Percentiles rank a stretch among this genome's conserved stretches.
Conservation (phyloP, 1,139 yeast genomes). For the Diutina ranongensis region DNA sequence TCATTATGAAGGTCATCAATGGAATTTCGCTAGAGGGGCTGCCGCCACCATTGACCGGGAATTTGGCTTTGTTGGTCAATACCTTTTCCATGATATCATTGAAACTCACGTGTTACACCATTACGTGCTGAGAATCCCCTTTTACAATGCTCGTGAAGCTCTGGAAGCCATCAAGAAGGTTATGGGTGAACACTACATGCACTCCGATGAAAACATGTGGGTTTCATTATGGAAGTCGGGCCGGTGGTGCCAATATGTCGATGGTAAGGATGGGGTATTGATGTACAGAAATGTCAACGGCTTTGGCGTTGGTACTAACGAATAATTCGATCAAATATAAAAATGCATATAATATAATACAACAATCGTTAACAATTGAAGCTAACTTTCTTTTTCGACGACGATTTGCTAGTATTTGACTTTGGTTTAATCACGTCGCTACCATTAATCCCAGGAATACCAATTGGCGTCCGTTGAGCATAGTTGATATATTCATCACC, state of each 20-base stretch:
- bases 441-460: slow-evolving; percentile 39
- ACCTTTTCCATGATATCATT: slow-evolving; percentile 51
- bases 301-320: slow-evolving; percentile 21
- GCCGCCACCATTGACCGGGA: slow-evolving; percentile 55
- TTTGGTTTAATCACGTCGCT: too few species aligned
- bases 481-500: slow-evolving; percentile 52
- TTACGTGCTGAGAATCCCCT: slow-evolving; percentile 50
- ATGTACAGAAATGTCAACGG: slow-evolving; percentile 50
- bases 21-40: slow-evolving; percentile 60
- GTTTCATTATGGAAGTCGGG: slow-evolving; percentile 41
- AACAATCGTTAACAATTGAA: not conserved
- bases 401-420: too few species aligned
- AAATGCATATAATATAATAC: too few species aligned
- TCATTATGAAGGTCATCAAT: slow-evolving; percentile 43
- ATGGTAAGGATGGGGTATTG: slow-evolving; percentile 27
- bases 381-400: not conserved
- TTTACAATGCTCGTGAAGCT: slow-evolving; percentile 52
- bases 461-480: slow-evolving; percentile 34
- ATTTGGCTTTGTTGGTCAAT: slow-evolving; percentile 47
- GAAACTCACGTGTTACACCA: slow-evolving; percentile 58
- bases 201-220: slow-evolving; percentile 49
- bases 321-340: too few species aligned
- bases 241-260: slow-evolving; percentile 45
- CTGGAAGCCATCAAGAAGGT: slow-evolving; percentile 46
- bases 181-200: slow-evolving; percentile 47